Evolutionary conservation across 1,139 yeast species (phyloP).

Genomic region (Hansenula lynferdii): DNA sequence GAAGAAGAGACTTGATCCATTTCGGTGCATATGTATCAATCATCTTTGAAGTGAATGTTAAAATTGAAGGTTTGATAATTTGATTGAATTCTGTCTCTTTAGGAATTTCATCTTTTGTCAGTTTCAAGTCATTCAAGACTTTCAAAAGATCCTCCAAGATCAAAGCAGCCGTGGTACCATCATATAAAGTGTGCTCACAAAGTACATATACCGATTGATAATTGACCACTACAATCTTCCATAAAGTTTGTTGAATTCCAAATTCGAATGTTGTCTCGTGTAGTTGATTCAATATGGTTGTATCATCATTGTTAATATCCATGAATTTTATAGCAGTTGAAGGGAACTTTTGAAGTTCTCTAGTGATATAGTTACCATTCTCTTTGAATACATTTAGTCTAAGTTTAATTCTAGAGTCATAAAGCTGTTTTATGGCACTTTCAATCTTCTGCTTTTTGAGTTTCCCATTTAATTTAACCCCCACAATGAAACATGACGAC

Average conservation of each 20-base stretch:
- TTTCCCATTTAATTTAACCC: background rate
- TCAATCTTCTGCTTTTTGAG: background rate
- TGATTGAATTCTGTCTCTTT: background rate
- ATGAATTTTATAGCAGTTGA: background rate
- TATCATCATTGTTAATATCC: background rate
- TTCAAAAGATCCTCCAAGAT: background rate
- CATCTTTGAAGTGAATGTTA: background rate
- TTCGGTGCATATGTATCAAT: background rate
- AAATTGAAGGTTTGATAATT: background rate
- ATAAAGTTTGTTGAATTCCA: background rate
- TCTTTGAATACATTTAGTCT: background rate
- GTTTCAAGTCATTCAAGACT: background rate
- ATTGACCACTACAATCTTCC: background rate
- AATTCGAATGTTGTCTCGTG: background rate
- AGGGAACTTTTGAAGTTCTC: background rate
- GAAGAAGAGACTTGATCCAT: background rate
- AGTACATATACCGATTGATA: background rate
- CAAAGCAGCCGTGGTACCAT: background rate
- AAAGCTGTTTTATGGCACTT: background rate
- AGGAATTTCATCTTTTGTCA: background rate
- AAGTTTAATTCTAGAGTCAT: background rate
- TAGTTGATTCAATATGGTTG: background rate
- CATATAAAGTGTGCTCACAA: background rate
- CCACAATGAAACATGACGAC: background rate
- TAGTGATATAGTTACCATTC: background rate